These are phyloP conservation scores for Cucurbita argyrosperma DNA, from an alignment of 306 rosid genomes.

Conservation along the genomic window DNA sequence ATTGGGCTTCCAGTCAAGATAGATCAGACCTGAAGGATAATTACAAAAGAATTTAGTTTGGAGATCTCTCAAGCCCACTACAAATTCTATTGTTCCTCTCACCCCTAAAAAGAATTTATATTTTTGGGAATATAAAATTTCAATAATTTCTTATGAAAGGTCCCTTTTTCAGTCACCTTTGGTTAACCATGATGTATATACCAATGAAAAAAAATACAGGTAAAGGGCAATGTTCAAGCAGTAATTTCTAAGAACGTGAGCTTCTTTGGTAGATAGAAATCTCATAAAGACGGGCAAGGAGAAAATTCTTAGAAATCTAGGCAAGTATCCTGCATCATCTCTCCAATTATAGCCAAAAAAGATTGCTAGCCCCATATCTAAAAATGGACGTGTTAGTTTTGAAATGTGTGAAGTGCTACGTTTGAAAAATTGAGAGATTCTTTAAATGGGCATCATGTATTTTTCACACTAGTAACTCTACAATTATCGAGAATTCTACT, in stretches of 20 bases:
- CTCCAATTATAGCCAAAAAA: neutral
- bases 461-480: neutral
- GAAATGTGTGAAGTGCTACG: neutral
- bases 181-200: neutral
- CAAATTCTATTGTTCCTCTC: neutral
- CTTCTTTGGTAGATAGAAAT: neutral
- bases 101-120: neutral
- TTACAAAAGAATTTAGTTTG: neutral
- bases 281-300: neutral
- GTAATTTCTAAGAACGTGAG: neutral
- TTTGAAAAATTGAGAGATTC: neutral
- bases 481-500: neutral
- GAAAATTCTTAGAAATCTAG: neutral
- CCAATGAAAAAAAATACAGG: neutral
- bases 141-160: neutral
- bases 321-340: neutral
- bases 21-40: too few relatives aligned
- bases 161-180: neutral
- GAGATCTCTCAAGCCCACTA: neutral
- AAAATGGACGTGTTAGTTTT: neutral
- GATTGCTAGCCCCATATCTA: neutral
- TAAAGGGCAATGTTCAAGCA: neutral
- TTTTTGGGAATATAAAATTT: neutral
- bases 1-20: too few relatives aligned
- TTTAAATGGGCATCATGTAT: neutral